phyloP scores from a whole-genome alignment of 2,329 filamentous ascomycete genomes.

The Plectosphaerella plurivora region DNA sequence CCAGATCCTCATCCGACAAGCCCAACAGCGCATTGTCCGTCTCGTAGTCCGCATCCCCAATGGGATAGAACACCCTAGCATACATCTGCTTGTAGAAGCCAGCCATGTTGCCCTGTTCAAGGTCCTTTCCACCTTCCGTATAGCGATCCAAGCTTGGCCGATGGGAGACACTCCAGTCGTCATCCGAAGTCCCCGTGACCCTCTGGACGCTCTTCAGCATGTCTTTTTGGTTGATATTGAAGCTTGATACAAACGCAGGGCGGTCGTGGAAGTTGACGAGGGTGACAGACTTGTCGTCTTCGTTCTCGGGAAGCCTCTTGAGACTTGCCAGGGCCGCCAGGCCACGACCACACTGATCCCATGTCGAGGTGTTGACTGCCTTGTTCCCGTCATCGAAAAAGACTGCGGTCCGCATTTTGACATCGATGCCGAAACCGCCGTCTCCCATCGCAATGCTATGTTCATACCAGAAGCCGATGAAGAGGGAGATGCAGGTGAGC shows the following conservation, averaged over 20 bases:
- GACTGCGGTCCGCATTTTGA: constrained; percentile 33
- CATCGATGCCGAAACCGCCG: constrained; percentile 37
- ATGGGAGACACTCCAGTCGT: constrained; percentile 44
- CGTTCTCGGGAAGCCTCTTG: neutral
- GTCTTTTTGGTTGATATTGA: constrained; percentile 56
- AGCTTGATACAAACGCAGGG: constrained; percentile 48
- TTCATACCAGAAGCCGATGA: neutral
- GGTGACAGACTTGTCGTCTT: too few species aligned
- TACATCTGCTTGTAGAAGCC: neutral
- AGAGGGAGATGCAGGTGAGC: neutral
- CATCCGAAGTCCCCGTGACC: constrained; percentile 51
- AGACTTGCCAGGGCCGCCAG: constrained; percentile 33
- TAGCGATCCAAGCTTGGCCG: neutral
- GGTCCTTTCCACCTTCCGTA: constrained; percentile 1
- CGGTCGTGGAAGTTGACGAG: constrained; percentile 34
- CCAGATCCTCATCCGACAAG: neutral
- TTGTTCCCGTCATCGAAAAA: constrained; percentile 53
- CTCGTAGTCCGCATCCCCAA: neutral
- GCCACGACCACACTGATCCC: constrained; percentile 47
- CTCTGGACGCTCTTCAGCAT: constrained; percentile 60
- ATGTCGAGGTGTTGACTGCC: constrained; percentile 54
- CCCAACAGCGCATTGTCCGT: neutral
- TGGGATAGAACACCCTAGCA: neutral
- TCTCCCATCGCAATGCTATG: neutral
- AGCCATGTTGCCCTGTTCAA: neutral